Base-by-base conservation (phyloP, 257 asterid genomes). In the Solanum gracilifrons region DNA sequence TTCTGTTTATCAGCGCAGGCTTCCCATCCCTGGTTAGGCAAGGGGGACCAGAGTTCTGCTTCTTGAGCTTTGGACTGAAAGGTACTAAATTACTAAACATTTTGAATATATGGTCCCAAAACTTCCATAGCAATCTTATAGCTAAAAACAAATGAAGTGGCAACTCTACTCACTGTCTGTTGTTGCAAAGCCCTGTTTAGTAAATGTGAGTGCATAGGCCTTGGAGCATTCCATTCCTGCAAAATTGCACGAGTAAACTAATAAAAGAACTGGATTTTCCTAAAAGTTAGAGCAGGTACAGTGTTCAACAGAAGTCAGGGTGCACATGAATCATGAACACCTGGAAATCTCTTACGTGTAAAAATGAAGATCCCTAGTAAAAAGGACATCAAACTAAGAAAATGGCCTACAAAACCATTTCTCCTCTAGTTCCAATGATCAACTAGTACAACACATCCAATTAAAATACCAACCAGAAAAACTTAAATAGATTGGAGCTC, bases 201-300 rank as follows among this genome's bases (percentile, higher is more conserved):
- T 29, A 92, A 88, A 85, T 69, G 88, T 62, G 82, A 82, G 62
- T 92, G 92, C 92, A 85, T 88, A 48, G 90, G 86, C 62, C 76
- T 90, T 43, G 94, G 94, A 90, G 91, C 92, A 87, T 88, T 92
- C 94, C 92, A 90, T 89, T 90, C 92, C 92, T 90, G 25, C 69
- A 90, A 62, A 68, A 68, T 46, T 37, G 12, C 60, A 85, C 4
- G 29, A 68, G 51, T 37, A 3, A 36, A 68, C 68, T 68, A 84
- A 27, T 29, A 64, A 15, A 62, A 36, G 37, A 84, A 84, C 58
- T 36, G 27, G n/a, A 4, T 35, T 23, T 23, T 62, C 20, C 77
- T 84, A 62, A n/a, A 37, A 62, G 15, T 36, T 62, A 9, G 76
- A 77, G 84, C 64, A 77, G 84, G 64, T 27, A 79, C 84, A 25